Conservation (phyloP, 176 grass and related monocot genomes). For the Oryza rufipogon region DNA sequence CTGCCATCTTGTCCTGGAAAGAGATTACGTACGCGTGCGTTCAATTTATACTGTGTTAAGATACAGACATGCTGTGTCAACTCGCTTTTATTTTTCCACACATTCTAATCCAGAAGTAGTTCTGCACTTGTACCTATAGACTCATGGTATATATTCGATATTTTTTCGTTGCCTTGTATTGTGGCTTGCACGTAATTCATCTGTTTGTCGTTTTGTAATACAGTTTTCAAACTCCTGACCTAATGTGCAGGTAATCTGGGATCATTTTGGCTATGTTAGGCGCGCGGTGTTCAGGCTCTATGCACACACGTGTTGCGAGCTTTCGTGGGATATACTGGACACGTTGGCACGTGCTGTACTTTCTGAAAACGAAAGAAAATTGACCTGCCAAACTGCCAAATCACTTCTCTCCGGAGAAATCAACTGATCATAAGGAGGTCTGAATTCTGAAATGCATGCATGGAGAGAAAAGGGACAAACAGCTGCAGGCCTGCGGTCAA, state of each 20-base stretch:
- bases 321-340: neutral
- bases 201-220: slow-evolving; percentile 25
- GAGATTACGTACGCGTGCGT: neutral
- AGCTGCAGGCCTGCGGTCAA: neutral
- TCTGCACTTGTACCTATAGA: neutral
- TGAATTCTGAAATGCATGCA: neutral
- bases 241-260: slow-evolving; percentile 5
- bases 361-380: neutral
- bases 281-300: neutral
- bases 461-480: neutral
- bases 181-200: slow-evolving; percentile 25
- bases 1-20: slow-evolving; percentile 6
- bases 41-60: neutral
- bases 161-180: neutral
- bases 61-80: neutral
- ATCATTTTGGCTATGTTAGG: slow-evolving; percentile 24
- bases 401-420: slow-evolving; percentile 1
- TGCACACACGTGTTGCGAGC: neutral
- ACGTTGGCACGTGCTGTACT: neutral
- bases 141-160: neutral
- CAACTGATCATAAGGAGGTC: slow-evolving; percentile 13
- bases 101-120: neutral
- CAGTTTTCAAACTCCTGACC: neutral
- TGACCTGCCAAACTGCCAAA: neutral
- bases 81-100: neutral